Percentiles rank a stretch among this genome's conserved stretches.
Conservation (phyloP, 495 filamentous ascomycete genomes). For the Peziza echinospora region DNA sequence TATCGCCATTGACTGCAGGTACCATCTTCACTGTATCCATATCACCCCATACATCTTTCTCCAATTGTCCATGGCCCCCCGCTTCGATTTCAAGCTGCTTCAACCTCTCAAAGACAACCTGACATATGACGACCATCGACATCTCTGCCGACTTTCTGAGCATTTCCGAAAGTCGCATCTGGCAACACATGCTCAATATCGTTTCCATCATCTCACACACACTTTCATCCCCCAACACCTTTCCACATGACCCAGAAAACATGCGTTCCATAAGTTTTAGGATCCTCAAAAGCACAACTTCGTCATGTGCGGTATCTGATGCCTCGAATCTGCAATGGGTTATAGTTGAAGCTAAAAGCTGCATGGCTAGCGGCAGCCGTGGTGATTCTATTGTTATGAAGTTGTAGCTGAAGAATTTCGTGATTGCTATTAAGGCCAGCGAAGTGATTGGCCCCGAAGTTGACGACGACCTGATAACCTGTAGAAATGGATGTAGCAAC, state of each 20-base stretch:
- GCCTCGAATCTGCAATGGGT: slow-evolving; percentile 97
- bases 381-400: slow-evolving; percentile 68
- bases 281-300: slow-evolving; percentile 83
- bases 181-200: slow-evolving; percentile 90
- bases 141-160: slow-evolving; percentile 82
- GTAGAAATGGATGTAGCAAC: slow-evolving; percentile 82
- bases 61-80: slow-evolving; percentile 26
- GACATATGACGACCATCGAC: slow-evolving; percentile 96
- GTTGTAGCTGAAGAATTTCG: slow-evolving; percentile 91
- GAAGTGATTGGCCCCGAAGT: slow-evolving; percentile 93
- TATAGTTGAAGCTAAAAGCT: slow-evolving; percentile 77
- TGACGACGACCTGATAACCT: slow-evolving; percentile 89
- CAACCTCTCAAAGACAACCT: slow-evolving; percentile 82
- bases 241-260: slow-evolving; percentile 78
- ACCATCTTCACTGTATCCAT: slow-evolving; percentile 72
- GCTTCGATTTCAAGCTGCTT: slow-evolving; percentile 62
- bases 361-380: slow-evolving; percentile 75
- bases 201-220: slow-evolving; percentile 99
- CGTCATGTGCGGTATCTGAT: slow-evolving; percentile 79
- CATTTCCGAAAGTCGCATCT: slow-evolving; percentile 75
- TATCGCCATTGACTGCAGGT: slow-evolving; percentile 55
- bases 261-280: slow-evolving; percentile 96
- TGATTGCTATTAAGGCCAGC: slow-evolving; percentile 80
- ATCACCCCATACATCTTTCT: slow-evolving; percentile 39
- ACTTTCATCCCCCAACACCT: slow-evolving; percentile 82